Base-by-base conservation (phyloP, 2,329 filamentous ascomycete genomes). In the Aspergillus caelatus region DNA sequence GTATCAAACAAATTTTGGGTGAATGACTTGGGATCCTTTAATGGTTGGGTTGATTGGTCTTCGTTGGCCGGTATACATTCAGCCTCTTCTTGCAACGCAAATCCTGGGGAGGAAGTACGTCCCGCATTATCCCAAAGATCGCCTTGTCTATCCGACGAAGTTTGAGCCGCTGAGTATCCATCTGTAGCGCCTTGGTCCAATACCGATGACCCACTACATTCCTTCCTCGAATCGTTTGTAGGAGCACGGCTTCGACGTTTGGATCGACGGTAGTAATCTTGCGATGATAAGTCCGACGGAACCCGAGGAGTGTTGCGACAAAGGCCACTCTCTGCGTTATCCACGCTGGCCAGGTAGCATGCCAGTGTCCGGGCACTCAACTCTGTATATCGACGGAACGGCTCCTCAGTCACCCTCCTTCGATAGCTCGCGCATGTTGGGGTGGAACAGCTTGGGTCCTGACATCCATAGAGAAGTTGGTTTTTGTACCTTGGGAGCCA, bases 391-490 rank as follows among this genome's bases (percentile, higher is more conserved):
- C 90, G 86, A 65, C 92, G 89, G 69, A 93, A 86, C 2, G 92
- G 92, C 0, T 85, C 85, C 67, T 87, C 87, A 39, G 87, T 85
- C 46, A 89, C 80, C 68, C 91, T 86, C 76, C 86, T 90, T 61
- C 91, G 88, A 75, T 87, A 93, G 65, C 89, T 93, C 72, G 94
- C 90, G 79, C 93, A 97, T 16, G 92, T 94, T 16, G 92, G 80
- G 1, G 89, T 94, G 41, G 82, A 83, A 78, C 93, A 97, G 58
- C 84, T 81, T 59, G 84, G 80, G 67, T 86, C 86, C 65, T 87
- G 87, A 75, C 93, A 97, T 67, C 93, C 93, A 68, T 91, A 86
- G 62, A 93, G 87, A n/a, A 97, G 86, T 78, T 97, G 93, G 39
- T 86, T 82, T 57, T 94, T 88, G 74, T 91, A 96, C 71, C 91